phyloP scores from a whole-genome alignment of 257 asterid genomes.

The Ilex aquifolium region DNA sequence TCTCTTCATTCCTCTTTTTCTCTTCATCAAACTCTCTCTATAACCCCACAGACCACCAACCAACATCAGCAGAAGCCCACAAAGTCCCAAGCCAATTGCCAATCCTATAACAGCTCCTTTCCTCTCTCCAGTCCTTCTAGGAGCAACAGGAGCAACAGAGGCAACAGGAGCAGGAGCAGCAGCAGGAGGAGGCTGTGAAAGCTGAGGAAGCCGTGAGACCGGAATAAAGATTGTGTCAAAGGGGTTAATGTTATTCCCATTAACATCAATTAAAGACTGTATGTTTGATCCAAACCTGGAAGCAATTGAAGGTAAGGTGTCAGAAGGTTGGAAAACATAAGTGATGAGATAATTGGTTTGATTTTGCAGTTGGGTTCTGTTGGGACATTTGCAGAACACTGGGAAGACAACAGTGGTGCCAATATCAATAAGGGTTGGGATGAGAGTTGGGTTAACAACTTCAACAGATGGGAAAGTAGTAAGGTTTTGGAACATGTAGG shows the following conservation, averaged over 20 bases:
- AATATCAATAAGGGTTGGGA: constrained; percentile 20
- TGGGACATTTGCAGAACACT: constrained; percentile 79
- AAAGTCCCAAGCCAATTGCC: constrained; percentile 58
- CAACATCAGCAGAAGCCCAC: constrained; percentile 34
- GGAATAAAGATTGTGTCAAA: constrained; percentile 66
- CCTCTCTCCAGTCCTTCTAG: constrained; percentile 23
- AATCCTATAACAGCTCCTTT: constrained; percentile 26
- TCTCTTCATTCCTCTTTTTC: background rate
- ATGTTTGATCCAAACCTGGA: constrained; percentile 40
- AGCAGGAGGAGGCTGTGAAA: constrained; percentile 40
- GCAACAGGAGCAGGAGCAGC: background rate
- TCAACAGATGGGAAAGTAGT: constrained; percentile 71
- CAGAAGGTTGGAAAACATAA: constrained; percentile 65
- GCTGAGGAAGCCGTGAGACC: constrained; percentile 48
- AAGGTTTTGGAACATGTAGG: constrained; percentile 34
- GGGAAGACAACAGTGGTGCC: constrained; percentile 52
- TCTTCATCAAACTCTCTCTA: constrained; percentile 29
- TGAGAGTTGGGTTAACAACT: constrained; percentile 55
- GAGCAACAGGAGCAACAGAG: constrained; percentile 1
- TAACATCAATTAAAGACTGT: constrained; percentile 36
- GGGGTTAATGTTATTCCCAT: constrained; percentile 35
- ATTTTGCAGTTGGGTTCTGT: constrained; percentile 26
- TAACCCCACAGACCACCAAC: constrained; percentile 35
- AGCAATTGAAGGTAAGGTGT: constrained; percentile 42
- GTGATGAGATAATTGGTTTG: constrained; percentile 41